phyloP scores from a whole-genome alignment of 305 asterid genomes.

The Ilex paraguariensis region DNA sequence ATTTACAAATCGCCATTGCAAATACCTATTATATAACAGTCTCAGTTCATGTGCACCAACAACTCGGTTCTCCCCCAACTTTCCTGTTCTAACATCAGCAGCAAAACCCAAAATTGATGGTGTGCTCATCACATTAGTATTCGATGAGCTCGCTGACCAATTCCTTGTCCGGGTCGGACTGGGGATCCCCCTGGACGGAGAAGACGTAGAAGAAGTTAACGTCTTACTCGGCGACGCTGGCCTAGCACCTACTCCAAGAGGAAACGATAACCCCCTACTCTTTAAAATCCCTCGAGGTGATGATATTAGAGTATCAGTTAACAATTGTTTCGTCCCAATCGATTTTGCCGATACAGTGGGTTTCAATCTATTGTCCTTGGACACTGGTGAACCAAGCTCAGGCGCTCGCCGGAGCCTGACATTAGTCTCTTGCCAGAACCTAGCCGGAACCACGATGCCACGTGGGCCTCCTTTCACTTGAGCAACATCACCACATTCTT shows the following conservation, averaged over 20 bases:
- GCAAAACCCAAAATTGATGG: conserved; percentile 56
- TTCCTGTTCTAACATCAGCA: conserved; percentile 68
- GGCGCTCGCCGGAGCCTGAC: conserved; percentile 22
- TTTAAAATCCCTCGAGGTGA: conserved; percentile 36
- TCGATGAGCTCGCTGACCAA: conserved; percentile 29
- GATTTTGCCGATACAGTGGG: conserved; percentile 30
- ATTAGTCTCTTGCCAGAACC: conserved; percentile 36
- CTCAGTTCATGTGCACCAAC: conserved; percentile 75
- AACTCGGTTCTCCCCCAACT: conserved; percentile 52
- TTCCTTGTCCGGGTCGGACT: conserved; percentile 60
- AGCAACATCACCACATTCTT: conserved; percentile 11
- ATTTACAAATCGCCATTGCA: conserved; percentile 83
- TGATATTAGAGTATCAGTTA: conserved; percentile 35
- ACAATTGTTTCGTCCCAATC: conserved; percentile 31
- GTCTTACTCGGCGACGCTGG: conserved; percentile 68
- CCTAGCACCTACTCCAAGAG: conserved; percentile 53
- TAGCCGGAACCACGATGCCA: conserved; percentile 42
- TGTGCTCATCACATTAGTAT: conserved; percentile 34
- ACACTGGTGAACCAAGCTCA: conserved; percentile 38
- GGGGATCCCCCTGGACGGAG: conserved; percentile 44
- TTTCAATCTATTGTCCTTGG: conserved; percentile 29
- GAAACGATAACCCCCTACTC: conserved; percentile 50
- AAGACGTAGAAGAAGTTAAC: conserved; percentile 30
- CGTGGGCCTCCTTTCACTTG: conserved; percentile 36
- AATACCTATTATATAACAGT: conserved; percentile 54